Percentiles rank a stretch among this genome's conserved stretches.
Evolutionary conservation across 2,329 filamentous ascomycete species (phyloP).

Genomic region (Claviceps arundinis): DNA sequence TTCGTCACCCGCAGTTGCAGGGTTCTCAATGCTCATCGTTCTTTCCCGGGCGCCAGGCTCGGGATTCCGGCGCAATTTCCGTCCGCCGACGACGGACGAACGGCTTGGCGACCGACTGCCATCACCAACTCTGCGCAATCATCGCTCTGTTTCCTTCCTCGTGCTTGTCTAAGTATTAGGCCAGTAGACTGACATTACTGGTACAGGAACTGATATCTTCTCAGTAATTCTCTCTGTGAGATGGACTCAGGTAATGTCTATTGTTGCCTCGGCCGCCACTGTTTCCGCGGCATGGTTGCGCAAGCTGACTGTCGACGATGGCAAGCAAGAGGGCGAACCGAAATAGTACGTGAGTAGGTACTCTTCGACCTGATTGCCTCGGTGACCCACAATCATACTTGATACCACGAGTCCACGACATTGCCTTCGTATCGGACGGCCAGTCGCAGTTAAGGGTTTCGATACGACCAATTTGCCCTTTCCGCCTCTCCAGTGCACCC

Average conservation of each 20-base stretch:
- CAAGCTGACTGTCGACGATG: neutral
- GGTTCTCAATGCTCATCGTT: conserved; percentile 25
- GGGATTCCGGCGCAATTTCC: neutral
- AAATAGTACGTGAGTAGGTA: neutral
- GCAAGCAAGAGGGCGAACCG: neutral
- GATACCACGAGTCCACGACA: neutral
- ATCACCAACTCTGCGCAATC: neutral
- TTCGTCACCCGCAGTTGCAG: conserved; percentile 21
- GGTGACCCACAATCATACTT: neutral
- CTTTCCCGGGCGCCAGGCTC: conserved; percentile 7
- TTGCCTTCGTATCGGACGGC: conserved; percentile 3
- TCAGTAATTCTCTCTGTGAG: neutral
- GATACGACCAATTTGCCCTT: neutral
- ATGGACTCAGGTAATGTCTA: neutral
- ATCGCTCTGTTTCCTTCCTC: neutral
- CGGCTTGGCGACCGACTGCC: neutral
- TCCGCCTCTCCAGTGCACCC: neutral
- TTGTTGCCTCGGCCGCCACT: neutral
- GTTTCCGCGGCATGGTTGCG: neutral
- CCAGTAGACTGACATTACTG: no score
- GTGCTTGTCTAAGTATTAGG: no score
- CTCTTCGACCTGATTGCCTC: neutral
- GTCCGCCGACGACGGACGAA: neutral
- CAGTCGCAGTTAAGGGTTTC: conserved; percentile 2
- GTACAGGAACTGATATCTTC: no score